Evolutionary conservation across 2,329 filamentous ascomycete species (phyloP).

Genomic region (Aspergillus ochraceoroseus): DNA sequence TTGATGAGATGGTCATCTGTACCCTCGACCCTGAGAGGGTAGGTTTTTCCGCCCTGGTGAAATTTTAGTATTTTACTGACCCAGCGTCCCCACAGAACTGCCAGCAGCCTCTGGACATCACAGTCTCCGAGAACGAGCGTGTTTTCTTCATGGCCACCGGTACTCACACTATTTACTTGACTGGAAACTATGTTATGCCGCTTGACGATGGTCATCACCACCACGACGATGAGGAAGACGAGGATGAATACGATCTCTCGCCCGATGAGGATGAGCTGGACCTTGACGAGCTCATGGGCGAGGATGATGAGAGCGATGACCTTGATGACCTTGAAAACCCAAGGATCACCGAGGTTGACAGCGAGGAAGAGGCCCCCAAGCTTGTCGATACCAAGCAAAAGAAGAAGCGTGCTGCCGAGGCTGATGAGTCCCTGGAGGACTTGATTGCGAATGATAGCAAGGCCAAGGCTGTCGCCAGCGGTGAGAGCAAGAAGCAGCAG

Average conservation of each 20-base stretch:
- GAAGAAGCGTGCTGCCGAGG: slow-evolving; percentile 84
- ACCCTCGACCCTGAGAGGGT: slow-evolving; percentile 91
- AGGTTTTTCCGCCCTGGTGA: slow-evolving; percentile 35
- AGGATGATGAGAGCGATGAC: slow-evolving; percentile 65
- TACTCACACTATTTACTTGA: slow-evolving; percentile 85
- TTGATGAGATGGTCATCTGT: slow-evolving; percentile 91
- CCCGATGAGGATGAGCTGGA: slow-evolving; percentile 74
- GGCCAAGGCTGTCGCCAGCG: slow-evolving; percentile 49
- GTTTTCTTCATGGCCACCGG: slow-evolving; percentile 90
- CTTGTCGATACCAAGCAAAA: slow-evolving; percentile 56
- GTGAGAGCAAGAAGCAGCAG: slow-evolving; percentile 90
- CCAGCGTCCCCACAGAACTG: slow-evolving; percentile 60
- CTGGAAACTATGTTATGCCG: slow-evolving; percentile 88
- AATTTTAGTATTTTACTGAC: slow-evolving; percentile 10
- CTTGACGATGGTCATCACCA: slow-evolving; percentile 50
- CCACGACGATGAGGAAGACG: slow-evolving; percentile 58
- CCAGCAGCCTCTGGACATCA: slow-evolving; percentile 93
- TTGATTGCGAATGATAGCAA: slow-evolving; percentile 71
- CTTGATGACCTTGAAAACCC: slow-evolving; percentile 73
- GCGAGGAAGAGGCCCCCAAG: slow-evolving; percentile 64
- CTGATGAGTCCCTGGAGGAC: slow-evolving; percentile 66
- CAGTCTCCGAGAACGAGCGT: slow-evolving; percentile 78
- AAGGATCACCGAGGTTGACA: slow-evolving; percentile 76
- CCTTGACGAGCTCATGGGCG: slow-evolving; percentile 48
- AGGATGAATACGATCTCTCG: slow-evolving; percentile 74